These are phyloP conservation scores for Nephelium lappaceum DNA, from an alignment of 345 rosid species.

Conservation along the genomic window DNA sequence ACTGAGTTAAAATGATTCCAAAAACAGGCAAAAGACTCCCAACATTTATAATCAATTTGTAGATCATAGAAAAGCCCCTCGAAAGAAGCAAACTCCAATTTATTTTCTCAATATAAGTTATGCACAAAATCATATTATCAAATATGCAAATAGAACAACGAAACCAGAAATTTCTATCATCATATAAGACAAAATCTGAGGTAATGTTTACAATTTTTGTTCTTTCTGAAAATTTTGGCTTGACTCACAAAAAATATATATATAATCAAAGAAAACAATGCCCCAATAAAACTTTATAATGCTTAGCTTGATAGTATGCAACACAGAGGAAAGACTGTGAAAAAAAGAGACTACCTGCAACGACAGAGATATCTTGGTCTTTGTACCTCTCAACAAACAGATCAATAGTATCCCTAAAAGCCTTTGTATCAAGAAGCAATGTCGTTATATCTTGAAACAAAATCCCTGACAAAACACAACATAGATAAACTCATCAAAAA, in stretches of 20 bases:
- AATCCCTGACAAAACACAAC: constrained; percentile 56
- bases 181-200: not conserved
- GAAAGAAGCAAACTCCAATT: not conserved
- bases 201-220: not conserved
- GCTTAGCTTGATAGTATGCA: not conserved
- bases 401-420: constrained; percentile 77
- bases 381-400: constrained; percentile 83
- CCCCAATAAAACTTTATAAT: not conserved
- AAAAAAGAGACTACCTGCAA: constrained; percentile 56
- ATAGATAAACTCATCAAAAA: not conserved
- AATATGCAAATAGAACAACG: not conserved
- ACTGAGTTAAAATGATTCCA: not conserved
- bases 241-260: not conserved
- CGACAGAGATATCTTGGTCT: constrained; percentile 65
- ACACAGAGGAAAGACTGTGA: not conserved
- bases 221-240: not conserved
- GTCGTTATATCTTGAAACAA: constrained; percentile 90
- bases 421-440: constrained; percentile 68
- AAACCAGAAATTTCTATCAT: not conserved
- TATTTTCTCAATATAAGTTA: not conserved
- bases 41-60: too few species aligned
- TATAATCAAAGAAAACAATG: not conserved
- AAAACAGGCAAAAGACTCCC: not conserved
- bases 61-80: too few species aligned
- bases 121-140: not conserved